A percentile compares a stretch with the other conserved stretches of the same genome.
phyloP scores from a whole-genome alignment of 805 yeast species.

The Pichia cabralensis region DNA sequence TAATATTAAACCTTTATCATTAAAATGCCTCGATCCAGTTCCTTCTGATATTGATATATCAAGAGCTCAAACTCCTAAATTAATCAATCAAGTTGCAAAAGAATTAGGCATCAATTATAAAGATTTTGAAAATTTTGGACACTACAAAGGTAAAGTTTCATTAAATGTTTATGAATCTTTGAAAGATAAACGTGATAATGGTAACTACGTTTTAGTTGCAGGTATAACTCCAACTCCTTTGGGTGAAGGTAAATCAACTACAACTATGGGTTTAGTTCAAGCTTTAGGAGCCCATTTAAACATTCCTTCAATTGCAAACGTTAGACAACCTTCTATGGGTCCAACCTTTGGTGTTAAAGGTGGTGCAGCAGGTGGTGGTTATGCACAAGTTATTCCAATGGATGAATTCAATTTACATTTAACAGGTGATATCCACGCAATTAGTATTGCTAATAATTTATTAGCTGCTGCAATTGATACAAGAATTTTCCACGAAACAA shows the following conservation, averaged over 20 bases:
- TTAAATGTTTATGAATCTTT: constrained; percentile 54
- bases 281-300: constrained; percentile 70
- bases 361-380: constrained; percentile 90
- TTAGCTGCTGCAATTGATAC: constrained; percentile 83
- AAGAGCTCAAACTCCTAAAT: constrained; percentile 63
- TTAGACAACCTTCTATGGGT: constrained; percentile 83
- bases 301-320: constrained; percentile 65
- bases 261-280: constrained; percentile 75
- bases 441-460: constrained; percentile 71
- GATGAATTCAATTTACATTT: constrained; percentile 81
- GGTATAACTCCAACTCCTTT: constrained; percentile 83
- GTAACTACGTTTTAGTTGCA: constrained; percentile 66
- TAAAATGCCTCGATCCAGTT: constrained; percentile 52
- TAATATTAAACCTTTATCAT: constrained; percentile 44
- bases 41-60: constrained; percentile 78
- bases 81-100: constrained; percentile 54
- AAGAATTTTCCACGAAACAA: constrained; percentile 73
- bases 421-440: constrained; percentile 82
- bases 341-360: constrained; percentile 85
- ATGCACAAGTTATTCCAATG: constrained; percentile 82
- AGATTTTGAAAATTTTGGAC: constrained; percentile 69
- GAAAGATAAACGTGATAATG: constrained; percentile 45
- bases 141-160: constrained; percentile 68
- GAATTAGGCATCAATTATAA: constrained; percentile 59
- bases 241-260: constrained; percentile 81